Evolutionary conservation across 331 rosid species (phyloP).

Genomic region (Malus hybrid): DNA sequence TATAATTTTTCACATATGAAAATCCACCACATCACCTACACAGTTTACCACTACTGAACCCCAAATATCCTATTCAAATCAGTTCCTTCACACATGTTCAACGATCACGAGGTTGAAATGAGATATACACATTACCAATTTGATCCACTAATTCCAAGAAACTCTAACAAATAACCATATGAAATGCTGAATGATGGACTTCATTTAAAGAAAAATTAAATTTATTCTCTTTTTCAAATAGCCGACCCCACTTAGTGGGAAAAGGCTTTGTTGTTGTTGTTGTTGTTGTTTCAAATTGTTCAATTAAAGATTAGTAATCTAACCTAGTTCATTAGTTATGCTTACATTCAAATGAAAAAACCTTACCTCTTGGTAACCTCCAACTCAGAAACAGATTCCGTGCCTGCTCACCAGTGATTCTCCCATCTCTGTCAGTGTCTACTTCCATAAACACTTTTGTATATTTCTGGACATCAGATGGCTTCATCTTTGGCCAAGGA

Average conservation of each 20-base stretch:
- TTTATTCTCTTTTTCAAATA: background rate
- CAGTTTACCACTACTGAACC: background rate
- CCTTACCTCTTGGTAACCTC: slow-evolving; percentile 91
- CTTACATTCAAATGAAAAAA: background rate
- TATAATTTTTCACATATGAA: background rate
- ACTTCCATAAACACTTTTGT: slow-evolving; percentile 81
- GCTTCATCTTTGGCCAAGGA: slow-evolving; percentile 97
- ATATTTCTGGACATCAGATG: slow-evolving; percentile 86
- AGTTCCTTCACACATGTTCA: background rate
- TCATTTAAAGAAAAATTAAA: background rate
- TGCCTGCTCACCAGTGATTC: slow-evolving; percentile 91
- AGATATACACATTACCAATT: background rate
- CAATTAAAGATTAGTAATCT: background rate
- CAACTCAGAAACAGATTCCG: slow-evolving; percentile 89
- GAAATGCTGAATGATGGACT: background rate
- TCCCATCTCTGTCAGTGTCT: slow-evolving; percentile 89
- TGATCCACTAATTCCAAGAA: background rate
- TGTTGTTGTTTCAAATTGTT: background rate
- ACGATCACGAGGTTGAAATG: background rate
- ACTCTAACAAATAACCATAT: background rate
- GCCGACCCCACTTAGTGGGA: too few relatives aligned
- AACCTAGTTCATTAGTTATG: background rate
- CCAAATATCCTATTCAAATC: background rate
- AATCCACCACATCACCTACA: background rate
- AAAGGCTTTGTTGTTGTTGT: too few relatives aligned